Evolutionary conservation across 2,329 filamentous ascomycete species (phyloP), one percentile per base, ranked within the genome.

Genomic region (Apiospora koreana): DNA sequence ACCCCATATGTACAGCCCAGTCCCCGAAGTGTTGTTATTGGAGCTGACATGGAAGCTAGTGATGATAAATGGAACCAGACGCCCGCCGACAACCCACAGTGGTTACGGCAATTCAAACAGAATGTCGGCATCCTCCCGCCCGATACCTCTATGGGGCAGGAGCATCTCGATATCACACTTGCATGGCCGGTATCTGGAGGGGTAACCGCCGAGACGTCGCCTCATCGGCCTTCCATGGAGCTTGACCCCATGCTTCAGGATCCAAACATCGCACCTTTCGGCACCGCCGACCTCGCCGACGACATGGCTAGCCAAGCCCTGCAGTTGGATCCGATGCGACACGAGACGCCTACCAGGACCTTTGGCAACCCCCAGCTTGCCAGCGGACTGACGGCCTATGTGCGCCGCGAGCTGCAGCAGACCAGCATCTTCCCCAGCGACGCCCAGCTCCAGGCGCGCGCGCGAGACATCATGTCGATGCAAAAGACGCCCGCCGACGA

Each of bases 41-140:
- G 45, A 45, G 66, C 74, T 80, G 72, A 78, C 73, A 70, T 31
- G 46, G 3, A 8, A 38, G 23, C 1, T 62, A 89, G 87, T 70
- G 89, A 91, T 70, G 89, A 91, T 74, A 87, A 87, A 2, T 90
- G 88, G 86, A 91, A 91, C 76, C 86, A 89, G 74, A 91, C 89
- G 0, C 87, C 87, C 0, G 88, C 88, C 41, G 89, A 91, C 75
- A 91, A 91, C 73, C 84, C 83, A 0, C 88, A 91, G 77, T 91
- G 89, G 89, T 82, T 91, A 16, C 83, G 85, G 69, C 85, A 88
- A 62, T 91, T 91, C 81, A 91, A 91, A 78, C 84, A 87, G 14
- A 84, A 88, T 65, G 83, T 81, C 0, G 87, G 87, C 23, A 85
- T 91, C 41, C 77, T 86, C 2, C 80, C 81, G 0, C 78, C 82